Evolutionary conservation across 768 basidiomycete genomes (phyloP).

Genomic region (Termitomyces sp.): DNA sequence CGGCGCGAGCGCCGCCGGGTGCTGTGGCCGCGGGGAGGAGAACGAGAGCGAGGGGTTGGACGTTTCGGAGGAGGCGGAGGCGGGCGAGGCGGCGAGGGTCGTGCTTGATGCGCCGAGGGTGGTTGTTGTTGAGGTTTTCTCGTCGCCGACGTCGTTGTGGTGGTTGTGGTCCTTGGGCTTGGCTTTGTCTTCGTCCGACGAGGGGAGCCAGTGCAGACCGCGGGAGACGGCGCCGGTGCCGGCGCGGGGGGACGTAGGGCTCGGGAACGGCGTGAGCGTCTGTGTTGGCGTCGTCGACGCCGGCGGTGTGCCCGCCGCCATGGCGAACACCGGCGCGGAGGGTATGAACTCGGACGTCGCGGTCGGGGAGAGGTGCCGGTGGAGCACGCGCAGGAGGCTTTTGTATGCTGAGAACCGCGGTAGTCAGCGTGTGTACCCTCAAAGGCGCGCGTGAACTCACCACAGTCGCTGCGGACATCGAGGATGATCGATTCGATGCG

Average conservation of each 20-base stretch:
- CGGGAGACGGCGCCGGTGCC: not conserved
- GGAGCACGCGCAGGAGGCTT: slow-evolving; percentile 47
- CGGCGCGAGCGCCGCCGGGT: slow-evolving; percentile 12
- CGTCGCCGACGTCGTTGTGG: too few relatives aligned
- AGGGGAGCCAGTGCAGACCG: slow-evolving; percentile 3
- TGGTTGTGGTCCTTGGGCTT: too few relatives aligned
- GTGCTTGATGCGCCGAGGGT: too few relatives aligned
- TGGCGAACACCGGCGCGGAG: slow-evolving; percentile 11
- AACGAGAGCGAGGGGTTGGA: not conserved
- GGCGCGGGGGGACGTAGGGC: slow-evolving; percentile 11
- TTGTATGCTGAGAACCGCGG: too few relatives aligned
- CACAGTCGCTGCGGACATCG: slow-evolving; percentile 32
- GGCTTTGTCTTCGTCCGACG: too few relatives aligned
- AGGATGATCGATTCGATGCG: slow-evolving; percentile 26
- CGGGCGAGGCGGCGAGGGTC: not conserved
- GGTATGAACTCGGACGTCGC: slow-evolving; percentile 38
- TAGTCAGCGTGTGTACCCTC: too few relatives aligned
- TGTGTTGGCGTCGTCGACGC: slow-evolving; percentile 23
- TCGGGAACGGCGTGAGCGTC: slow-evolving; percentile 22
- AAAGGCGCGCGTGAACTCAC: too few relatives aligned
- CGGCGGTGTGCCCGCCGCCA: slow-evolving; percentile 13
- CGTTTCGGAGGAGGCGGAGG: slow-evolving; percentile 4
- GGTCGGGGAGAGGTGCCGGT: slow-evolving; percentile 31
- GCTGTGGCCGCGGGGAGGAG: too few relatives aligned
- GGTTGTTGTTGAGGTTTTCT: too few relatives aligned